phyloP scores from a whole-genome alignment of 805 yeast genomes.

The Kregervanrija pseudodelftensis region DNA sequence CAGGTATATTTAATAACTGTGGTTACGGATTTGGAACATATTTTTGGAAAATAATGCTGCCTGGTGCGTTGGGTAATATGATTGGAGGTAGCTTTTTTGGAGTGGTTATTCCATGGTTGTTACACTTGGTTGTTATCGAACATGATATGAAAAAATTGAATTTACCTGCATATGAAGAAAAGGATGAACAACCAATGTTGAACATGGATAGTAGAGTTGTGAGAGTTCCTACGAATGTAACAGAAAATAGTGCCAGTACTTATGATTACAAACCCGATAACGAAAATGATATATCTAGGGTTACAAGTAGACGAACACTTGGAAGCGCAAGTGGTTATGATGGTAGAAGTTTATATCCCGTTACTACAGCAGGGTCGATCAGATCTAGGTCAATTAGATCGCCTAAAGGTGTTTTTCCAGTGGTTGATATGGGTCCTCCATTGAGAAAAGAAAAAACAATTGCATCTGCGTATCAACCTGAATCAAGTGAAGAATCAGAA shows the following conservation, averaged over 20 bases:
- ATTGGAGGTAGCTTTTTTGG: slow-evolving; percentile 74
- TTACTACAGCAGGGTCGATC: slow-evolving; percentile 1
- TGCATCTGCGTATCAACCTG: slow-evolving; percentile 32
- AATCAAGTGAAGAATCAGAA: slow-evolving; percentile 7
- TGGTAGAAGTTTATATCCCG: neutral
- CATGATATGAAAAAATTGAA: slow-evolving; percentile 54
- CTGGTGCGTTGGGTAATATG: slow-evolving; percentile 68
- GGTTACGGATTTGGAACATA: slow-evolving; percentile 54
- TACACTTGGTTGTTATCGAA: slow-evolving; percentile 68
- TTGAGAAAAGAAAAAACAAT: slow-evolving; percentile 48
- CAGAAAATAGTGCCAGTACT: slow-evolving; percentile 7
- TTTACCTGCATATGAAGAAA: slow-evolving; percentile 61
- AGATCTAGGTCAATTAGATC: slow-evolving; percentile 31
- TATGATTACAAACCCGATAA: slow-evolving; percentile 10
- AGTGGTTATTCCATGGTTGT: slow-evolving; percentile 59
- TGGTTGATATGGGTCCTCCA: slow-evolving; percentile 69
- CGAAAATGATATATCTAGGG: slow-evolving; percentile 11
- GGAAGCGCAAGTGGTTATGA: neutral
- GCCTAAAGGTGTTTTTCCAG: slow-evolving; percentile 77
- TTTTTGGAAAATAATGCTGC: slow-evolving; percentile 67
- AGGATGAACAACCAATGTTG: slow-evolving; percentile 76
- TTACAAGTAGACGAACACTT: neutral
- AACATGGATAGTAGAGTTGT: slow-evolving; percentile 76
- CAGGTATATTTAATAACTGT: slow-evolving; percentile 64
- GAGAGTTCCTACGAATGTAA: slow-evolving; percentile 23